A percentile compares a stretch with the other conserved stretches of the same genome.
Evolutionary conservation across 345 rosid genomes (phyloP).

Genomic region (Citrus sp.): DNA sequence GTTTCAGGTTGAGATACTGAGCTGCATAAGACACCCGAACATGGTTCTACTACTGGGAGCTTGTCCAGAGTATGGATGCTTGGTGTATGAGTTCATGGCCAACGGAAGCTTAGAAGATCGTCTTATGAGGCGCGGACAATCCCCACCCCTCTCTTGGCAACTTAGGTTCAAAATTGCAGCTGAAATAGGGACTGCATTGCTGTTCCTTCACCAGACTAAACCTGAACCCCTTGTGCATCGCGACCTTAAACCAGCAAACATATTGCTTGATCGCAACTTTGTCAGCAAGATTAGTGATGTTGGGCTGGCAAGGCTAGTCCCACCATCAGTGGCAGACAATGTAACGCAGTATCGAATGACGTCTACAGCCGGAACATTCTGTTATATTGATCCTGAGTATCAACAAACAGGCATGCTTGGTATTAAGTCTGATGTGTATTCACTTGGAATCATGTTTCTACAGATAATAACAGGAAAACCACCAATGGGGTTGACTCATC

Average conservation of each 20-base stretch:
- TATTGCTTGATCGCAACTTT: conserved; percentile 74
- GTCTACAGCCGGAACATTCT: conserved; percentile 86
- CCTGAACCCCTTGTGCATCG: conserved; percentile 93
- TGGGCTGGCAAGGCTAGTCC: conserved; percentile 85
- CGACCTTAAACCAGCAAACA: conserved; percentile 83
- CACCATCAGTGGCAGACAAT: conserved; percentile 67
- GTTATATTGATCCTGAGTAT: conserved; percentile 92
- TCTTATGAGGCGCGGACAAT: conserved; percentile 56
- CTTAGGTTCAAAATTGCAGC: conserved; percentile 75
- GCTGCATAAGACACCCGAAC: conserved; percentile 89
- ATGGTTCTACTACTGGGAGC: conserved; percentile 94
- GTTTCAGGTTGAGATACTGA: conserved; percentile 71
- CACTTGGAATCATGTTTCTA: conserved; percentile 74
- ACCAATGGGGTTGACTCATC: conserved; percentile 81
- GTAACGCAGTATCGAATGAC: conserved; percentile 91
- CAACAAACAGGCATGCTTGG: conserved; percentile 94
- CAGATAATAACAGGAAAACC: conserved; percentile 72
- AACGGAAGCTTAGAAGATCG: conserved; percentile 91
- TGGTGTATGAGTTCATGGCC: conserved; percentile 90
- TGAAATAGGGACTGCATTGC: conserved; percentile 72
- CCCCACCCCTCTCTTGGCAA: conserved; percentile 75
- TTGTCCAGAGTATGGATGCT: conserved; percentile 85
- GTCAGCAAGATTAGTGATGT: conserved; percentile 94
- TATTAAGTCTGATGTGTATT: conserved; percentile 75
- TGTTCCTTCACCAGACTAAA: conserved; percentile 85